Evolutionary conservation across 2,329 filamentous ascomycete genomes (phyloP).

Genomic region (Cryphonectria radicalis): DNA sequence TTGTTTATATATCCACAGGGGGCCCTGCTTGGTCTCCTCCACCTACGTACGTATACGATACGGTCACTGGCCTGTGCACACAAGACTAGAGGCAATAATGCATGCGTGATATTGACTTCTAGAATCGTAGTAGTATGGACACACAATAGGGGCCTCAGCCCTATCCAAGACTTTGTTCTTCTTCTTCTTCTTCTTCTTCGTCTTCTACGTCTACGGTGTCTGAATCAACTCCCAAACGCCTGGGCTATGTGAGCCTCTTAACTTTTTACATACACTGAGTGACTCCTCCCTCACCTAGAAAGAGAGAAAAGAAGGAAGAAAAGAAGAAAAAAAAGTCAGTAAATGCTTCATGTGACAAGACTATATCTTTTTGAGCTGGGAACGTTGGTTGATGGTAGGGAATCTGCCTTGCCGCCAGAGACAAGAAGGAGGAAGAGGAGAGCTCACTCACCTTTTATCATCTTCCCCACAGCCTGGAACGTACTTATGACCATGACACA

Average conservation of each 20-base stretch:
- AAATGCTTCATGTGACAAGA: background rate
- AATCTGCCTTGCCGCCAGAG: background rate
- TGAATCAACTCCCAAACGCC: slow-evolving; percentile 2
- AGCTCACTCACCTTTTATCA: slow-evolving; percentile 35
- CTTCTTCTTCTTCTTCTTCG: slow-evolving; percentile 7
- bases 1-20: background rate
- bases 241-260: background rate
- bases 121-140: background rate
- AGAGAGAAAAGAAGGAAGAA: background rate
- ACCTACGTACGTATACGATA: background rate
- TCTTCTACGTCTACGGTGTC: slow-evolving; percentile 3
- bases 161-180: slow-evolving; percentile 2
- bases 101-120: slow-evolving; percentile 1
- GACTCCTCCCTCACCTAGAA: slow-evolving; percentile 36
- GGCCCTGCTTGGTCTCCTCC: background rate
- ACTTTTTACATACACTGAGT: slow-evolving; percentile 35
- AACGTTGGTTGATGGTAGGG: background rate
- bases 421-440: background rate
- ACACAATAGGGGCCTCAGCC: background rate
- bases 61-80: background rate
- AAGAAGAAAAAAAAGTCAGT: slow-evolving; percentile 1
- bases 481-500: slow-evolving; percentile 39
- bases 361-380: background rate
- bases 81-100: background rate
- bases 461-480: slow-evolving; percentile 37